Percentiles rank a stretch among this genome's conserved stretches.
Evolutionary conservation across 2,329 filamentous ascomycete genomes (phyloP).

Genomic region (Ophiostoma novo-ulmi): DNA sequence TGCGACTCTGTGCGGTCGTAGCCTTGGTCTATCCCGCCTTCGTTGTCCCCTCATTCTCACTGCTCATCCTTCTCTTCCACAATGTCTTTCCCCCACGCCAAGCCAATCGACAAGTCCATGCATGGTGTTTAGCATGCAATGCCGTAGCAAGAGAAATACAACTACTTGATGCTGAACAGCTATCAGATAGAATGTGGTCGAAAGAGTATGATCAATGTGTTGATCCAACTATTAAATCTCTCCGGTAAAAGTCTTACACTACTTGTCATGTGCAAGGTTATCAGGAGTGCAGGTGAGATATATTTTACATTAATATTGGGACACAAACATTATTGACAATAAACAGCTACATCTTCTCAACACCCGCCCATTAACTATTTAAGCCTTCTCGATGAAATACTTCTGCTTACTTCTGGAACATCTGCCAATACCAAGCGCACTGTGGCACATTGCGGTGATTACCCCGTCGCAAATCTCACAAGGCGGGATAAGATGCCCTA

Average conservation of each 20-base stretch:
- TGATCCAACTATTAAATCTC: background rate
- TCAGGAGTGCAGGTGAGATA: background rate
- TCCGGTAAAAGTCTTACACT: too few species aligned
- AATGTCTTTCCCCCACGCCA: background rate
- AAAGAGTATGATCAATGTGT: background rate
- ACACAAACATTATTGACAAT: background rate
- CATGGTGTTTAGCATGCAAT: slow-evolving; percentile 12
- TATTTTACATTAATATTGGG: background rate
- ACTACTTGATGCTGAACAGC: background rate
- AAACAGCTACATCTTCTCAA: background rate
- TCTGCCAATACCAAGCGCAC: slow-evolving; percentile 16
- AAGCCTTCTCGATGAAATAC: background rate
- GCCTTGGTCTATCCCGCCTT: background rate
- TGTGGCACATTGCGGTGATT: slow-evolving; percentile 16
- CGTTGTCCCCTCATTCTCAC: background rate
- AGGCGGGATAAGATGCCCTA: background rate
- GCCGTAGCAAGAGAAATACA: background rate
- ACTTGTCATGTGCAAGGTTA: too few species aligned
- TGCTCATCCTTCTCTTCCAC: background rate
- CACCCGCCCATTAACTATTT: background rate
- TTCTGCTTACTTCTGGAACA: slow-evolving; percentile 5
- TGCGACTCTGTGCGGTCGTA: background rate
- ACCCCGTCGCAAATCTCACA: slow-evolving; percentile 13
- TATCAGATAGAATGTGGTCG: background rate
- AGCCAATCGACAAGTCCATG: background rate